These are phyloP conservation scores for Trichoderma aggressivum DNA, from an alignment of 2,329 filamentous ascomycete species.

Conservation along the genomic window DNA sequence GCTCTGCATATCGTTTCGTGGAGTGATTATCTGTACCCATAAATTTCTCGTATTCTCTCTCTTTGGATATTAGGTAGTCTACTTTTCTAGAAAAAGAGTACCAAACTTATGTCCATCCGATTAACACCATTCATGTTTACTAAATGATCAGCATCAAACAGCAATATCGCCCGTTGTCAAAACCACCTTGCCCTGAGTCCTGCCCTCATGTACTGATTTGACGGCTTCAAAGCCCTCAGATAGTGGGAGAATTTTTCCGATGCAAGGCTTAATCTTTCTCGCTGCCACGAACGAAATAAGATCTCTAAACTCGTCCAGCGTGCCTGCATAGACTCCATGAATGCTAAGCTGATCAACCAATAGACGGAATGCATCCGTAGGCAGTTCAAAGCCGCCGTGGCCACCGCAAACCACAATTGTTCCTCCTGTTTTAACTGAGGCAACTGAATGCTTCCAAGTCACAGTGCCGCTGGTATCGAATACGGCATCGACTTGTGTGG, in stretches of 20 bases:
- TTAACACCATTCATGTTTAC: background rate
- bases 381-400: slow-evolving; percentile 7
- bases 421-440: background rate
- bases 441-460: slow-evolving; percentile 13
- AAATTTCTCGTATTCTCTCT: background rate
- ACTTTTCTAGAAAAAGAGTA: background rate
- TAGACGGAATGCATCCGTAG: slow-evolving; percentile 5
- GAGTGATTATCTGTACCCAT: background rate
- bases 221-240: background rate
- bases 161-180: background rate
- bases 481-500: slow-evolving; percentile 1
- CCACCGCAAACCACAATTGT: slow-evolving; percentile 1
- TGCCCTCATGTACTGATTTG: background rate
- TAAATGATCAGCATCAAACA: background rate
- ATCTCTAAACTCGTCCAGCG: background rate
- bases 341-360: slow-evolving; percentile 6
- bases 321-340: slow-evolving; percentile 10
- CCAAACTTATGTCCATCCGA: background rate
- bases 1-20: background rate
- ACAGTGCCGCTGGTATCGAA: slow-evolving; percentile 13
- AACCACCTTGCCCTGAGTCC: background rate
- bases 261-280: background rate
- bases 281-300: slow-evolving; percentile 8
- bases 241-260: background rate
- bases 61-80: background rate